phyloP scores from a whole-genome alignment of 257 asterid genomes.

The Gardenia jasminoides region DNA sequence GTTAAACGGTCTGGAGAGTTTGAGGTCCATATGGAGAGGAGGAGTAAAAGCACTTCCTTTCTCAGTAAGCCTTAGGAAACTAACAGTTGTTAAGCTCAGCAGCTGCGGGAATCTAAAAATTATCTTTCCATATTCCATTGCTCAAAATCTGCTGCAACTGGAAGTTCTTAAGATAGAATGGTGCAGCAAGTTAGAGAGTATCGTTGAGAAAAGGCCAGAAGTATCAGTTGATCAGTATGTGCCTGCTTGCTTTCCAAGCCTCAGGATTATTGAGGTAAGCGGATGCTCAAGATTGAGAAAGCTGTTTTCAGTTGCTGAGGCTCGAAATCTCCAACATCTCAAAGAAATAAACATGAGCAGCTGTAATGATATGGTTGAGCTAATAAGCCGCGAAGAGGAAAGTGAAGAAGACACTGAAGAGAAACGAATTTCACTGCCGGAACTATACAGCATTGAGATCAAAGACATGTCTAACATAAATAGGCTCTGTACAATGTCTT shows the following conservation, averaged over 20 bases:
- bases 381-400: not conserved
- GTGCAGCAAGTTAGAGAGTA: not conserved
- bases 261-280: not conserved
- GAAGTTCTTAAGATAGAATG: slow-evolving; percentile 9
- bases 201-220: not conserved
- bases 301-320: slow-evolving; percentile 10
- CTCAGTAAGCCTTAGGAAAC: slow-evolving; percentile 3
- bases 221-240: not conserved
- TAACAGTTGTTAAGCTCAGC: slow-evolving; percentile 3
- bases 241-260: not conserved
- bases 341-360: not conserved
- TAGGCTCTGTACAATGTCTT: slow-evolving; percentile 7
- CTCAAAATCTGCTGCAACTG: not conserved
- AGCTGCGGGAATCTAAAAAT: not conserved
- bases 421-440: slow-evolving; percentile 8
- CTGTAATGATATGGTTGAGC: not conserved
- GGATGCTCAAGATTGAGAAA: not conserved
- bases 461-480: slow-evolving; percentile 1
- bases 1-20: not conserved
- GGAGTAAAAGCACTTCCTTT: not conserved
- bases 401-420: slow-evolving; percentile 2
- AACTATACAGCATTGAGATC: slow-evolving; percentile 6
- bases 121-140: slow-evolving; percentile 1
- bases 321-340: slow-evolving; percentile 5
- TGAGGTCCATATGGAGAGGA: not conserved